These are phyloP conservation scores for Suhomyces kunorum DNA, from an alignment of 1,139 yeast species.

Conservation along the genomic window DNA sequence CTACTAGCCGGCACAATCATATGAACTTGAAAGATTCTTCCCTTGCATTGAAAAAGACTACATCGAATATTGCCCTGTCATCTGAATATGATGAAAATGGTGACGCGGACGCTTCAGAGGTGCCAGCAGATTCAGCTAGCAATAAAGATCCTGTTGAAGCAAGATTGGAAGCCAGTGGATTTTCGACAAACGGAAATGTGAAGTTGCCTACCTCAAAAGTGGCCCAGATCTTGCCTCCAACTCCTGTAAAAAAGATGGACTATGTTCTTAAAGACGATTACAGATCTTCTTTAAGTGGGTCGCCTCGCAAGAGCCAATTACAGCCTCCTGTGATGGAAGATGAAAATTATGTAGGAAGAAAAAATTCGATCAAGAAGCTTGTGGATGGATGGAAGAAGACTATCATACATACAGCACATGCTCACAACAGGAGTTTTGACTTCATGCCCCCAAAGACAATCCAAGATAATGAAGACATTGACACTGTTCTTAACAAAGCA, in stretches of 20 bases:
- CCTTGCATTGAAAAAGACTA: slow-evolving; percentile 38
- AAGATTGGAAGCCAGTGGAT: slow-evolving; percentile 33
- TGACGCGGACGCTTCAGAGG: neutral
- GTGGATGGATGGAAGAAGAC: slow-evolving; percentile 46
- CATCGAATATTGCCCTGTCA: slow-evolving; percentile 8
- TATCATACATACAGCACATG: slow-evolving; percentile 19
- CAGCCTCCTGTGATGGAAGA: slow-evolving; percentile 8
- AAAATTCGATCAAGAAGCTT: slow-evolving; percentile 40
- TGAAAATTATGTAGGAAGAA: slow-evolving; percentile 26
- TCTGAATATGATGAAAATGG: neutral
- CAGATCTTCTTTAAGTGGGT: slow-evolving; percentile 9
- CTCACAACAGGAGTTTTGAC: slow-evolving; percentile 15
- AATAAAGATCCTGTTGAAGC: neutral
- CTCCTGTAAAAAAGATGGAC: slow-evolving; percentile 68
- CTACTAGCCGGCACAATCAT: slow-evolving; percentile 33
- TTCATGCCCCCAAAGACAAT: neutral
- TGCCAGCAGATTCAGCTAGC: neutral
- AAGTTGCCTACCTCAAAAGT: slow-evolving; percentile 52
- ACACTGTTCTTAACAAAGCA: slow-evolving; percentile 12
- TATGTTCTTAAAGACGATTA: slow-evolving; percentile 20
- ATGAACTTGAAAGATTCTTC: slow-evolving; percentile 48
- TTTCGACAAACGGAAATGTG: slow-evolving; percentile 51
- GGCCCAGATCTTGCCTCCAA: slow-evolving; percentile 55
- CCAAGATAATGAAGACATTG: slow-evolving; percentile 9
- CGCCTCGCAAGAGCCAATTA: slow-evolving; percentile 9